Evolutionary conservation across 345 rosid genomes (phyloP).

Genomic region (Ceriops decandra): DNA sequence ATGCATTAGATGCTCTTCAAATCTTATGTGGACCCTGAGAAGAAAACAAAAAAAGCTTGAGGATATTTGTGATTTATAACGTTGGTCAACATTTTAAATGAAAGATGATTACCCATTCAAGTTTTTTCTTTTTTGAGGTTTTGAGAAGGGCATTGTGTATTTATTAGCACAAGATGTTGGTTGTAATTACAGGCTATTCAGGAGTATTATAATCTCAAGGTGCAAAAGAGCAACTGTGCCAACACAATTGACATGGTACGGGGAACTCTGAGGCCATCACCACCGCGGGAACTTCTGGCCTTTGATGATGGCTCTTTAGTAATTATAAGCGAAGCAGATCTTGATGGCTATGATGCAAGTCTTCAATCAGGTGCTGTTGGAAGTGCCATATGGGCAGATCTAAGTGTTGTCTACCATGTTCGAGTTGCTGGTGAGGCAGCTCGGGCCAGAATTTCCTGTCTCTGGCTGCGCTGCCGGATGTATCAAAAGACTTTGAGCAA

Average conservation of each 20-base stretch:
- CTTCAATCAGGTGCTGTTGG: constrained; percentile 28
- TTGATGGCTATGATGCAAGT: constrained; percentile 61
- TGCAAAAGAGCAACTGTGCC: constrained; percentile 29
- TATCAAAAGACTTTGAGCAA: constrained; percentile 48
- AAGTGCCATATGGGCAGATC: constrained; percentile 57
- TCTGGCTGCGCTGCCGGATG: constrained; percentile 59
- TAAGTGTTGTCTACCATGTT: constrained; percentile 61
- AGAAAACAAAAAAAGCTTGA: too few relatives aligned
- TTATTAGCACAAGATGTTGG: not conserved
- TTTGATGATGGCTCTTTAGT: constrained; percentile 85
- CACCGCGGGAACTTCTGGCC: constrained; percentile 40
- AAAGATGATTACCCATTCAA: too few relatives aligned
- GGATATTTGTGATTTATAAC: too few relatives aligned
- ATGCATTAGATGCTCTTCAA: not conserved
- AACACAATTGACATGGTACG: constrained; percentile 23
- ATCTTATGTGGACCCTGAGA: too few relatives aligned
- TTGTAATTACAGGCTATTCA: constrained; percentile 63
- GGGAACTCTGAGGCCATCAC: constrained; percentile 20
- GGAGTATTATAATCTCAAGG: constrained; percentile 56
- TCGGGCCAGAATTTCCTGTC: constrained; percentile 64
- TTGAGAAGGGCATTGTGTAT: not conserved
- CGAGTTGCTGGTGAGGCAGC: constrained; percentile 61
- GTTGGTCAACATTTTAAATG: too few relatives aligned
- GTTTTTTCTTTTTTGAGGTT: too few relatives aligned
- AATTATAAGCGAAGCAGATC: constrained; percentile 73